These are phyloP conservation scores for Tetratostichococcus sp. DNA, from an alignment of 139 green algal species.

Conservation along the genomic window DNA sequence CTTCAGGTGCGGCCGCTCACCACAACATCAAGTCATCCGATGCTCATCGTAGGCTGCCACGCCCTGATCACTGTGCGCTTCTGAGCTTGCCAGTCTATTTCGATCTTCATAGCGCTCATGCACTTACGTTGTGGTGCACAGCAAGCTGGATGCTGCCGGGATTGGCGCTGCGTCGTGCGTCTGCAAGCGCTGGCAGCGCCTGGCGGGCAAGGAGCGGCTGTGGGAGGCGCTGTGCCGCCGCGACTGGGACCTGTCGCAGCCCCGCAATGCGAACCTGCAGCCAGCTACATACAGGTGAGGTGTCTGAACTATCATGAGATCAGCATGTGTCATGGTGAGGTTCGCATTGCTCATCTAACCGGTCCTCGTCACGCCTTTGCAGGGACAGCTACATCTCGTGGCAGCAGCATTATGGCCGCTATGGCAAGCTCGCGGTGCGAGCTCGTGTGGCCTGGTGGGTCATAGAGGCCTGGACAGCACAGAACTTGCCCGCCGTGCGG, in stretches of 20 bases:
- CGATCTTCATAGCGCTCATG: no score
- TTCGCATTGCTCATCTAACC: no score
- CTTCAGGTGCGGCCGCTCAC: not conserved
- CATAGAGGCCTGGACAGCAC: not conserved
- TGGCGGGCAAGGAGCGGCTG: not conserved
- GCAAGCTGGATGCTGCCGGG: not conserved
- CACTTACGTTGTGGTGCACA: no score
- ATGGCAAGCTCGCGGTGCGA: not conserved
- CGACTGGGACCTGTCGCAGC: not conserved
- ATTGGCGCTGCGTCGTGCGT: not conserved
- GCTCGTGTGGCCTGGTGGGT: not conserved
- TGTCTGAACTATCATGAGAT: not conserved
- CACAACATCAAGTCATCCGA: no score
- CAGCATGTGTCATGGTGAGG: no score
- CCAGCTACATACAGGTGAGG: not conserved
- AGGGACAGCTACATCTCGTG: conserved; percentile 1
- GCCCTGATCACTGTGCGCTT: no score
- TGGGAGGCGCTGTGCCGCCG: not conserved
- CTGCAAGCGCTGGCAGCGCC: not conserved
- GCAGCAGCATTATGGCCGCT: not conserved
- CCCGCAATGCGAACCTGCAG: not conserved
- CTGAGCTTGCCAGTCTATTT: no score
- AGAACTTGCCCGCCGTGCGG: not conserved
- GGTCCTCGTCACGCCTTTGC: no score
- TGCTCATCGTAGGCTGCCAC: no score